These are phyloP conservation scores for Diaporthe batatas DNA, from an alignment of 2,329 filamentous ascomycete genomes.

Conservation along the genomic window DNA sequence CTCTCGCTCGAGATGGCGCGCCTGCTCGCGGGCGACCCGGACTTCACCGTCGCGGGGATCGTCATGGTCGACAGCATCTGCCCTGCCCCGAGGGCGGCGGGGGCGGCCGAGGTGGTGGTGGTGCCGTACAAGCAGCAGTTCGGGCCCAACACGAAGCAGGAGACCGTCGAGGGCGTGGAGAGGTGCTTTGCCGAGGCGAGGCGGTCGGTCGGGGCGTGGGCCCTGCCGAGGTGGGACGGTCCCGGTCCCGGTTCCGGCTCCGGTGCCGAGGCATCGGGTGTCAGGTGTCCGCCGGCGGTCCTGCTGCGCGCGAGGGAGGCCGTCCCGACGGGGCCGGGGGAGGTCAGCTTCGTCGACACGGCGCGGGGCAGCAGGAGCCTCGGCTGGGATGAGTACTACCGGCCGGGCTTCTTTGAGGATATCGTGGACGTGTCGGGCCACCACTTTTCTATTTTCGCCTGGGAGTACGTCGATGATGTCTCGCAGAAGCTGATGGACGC, in stretches of 20 bases:
- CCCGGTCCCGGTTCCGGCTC: too few relatives aligned
- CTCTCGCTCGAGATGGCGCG: constrained; percentile 65
- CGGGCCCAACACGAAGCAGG: constrained; percentile 46
- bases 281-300: constrained; percentile 55
- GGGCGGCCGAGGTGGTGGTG: constrained; percentile 46
- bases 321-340: constrained; percentile 52
- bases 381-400: constrained; percentile 66
- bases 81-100: constrained; percentile 41
- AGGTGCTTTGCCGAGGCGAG: constrained; percentile 59
- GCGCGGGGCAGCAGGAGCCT: constrained; percentile 57
- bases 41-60: constrained; percentile 61
- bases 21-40: constrained; percentile 54
- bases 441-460: constrained; percentile 63
- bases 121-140: constrained; percentile 48
- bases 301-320: constrained; percentile 60
- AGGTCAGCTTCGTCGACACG: constrained; percentile 57
- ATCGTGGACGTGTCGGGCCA: constrained; percentile 65
- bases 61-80: constrained; percentile 67
- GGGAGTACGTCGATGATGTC: constrained; percentile 46
- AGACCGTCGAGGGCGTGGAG: constrained; percentile 49
- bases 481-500: constrained; percentile 48
- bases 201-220: constrained; percentile 57
- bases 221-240: constrained; percentile 55
- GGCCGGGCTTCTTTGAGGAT: constrained; percentile 57
- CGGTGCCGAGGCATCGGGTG: too few relatives aligned